These are phyloP conservation scores for Podila epicladia DNA, from an alignment of 192 early-diverging fungal species.

Conservation along the genomic window DNA sequence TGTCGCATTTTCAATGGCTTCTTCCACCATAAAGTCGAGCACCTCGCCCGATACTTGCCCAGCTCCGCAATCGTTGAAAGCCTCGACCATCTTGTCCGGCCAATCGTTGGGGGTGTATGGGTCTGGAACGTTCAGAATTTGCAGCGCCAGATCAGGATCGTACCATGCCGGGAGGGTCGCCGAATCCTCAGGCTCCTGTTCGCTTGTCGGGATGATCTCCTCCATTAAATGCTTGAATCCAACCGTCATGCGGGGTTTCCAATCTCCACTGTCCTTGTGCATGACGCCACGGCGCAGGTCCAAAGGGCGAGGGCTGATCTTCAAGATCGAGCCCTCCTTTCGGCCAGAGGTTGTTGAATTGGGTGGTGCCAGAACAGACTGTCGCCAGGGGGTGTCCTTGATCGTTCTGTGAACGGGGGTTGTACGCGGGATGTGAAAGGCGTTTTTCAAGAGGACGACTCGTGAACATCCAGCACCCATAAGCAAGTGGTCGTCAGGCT, in stretches of 20 bases:
- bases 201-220: too few relatives aligned
- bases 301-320: background rate
- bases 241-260: too few relatives aligned
- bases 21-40: background rate
- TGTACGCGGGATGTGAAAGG: background rate
- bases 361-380: background rate
- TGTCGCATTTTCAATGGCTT: background rate
- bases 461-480: background rate
- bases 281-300: too few relatives aligned
- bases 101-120: background rate
- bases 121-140: background rate
- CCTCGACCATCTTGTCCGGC: background rate
- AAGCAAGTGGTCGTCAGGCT: background rate
- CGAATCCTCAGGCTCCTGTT: too few relatives aligned
- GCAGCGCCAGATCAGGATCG: background rate
- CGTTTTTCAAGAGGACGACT: background rate
- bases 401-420: background rate
- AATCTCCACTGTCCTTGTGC: too few relatives aligned
- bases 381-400: background rate
- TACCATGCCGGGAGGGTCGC: background rate
- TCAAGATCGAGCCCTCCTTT: background rate
- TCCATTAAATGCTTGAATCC: too few relatives aligned
- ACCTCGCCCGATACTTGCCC: background rate
- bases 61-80: background rate
- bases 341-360: background rate